Evolutionary conservation across 768 basidiomycete genomes (phyloP).

Genomic region (Serendipita sp.): DNA sequence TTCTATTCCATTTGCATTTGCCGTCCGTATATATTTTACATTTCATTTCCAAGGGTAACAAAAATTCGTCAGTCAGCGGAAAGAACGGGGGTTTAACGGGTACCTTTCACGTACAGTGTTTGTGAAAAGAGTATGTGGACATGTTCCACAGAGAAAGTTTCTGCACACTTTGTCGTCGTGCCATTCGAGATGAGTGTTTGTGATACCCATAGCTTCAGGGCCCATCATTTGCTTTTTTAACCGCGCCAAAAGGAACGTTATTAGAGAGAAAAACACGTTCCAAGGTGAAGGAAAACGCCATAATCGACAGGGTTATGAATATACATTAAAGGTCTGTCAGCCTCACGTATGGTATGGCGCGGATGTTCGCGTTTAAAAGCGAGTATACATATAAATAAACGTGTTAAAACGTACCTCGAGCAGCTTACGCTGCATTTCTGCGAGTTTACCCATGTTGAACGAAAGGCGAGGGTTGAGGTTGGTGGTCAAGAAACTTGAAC

Average conservation of each 20-base stretch:
- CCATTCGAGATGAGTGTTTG: conserved; percentile 83
- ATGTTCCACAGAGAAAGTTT: conserved; percentile 97
- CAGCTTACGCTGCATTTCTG: conserved; percentile 97
- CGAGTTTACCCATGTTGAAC: conserved; percentile 68
- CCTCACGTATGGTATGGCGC: neutral
- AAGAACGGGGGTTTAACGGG: neutral
- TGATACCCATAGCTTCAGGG: conserved; percentile 97
- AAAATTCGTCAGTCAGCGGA: neutral
- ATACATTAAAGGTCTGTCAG: neutral
- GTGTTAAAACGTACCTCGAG: conserved; percentile 25
- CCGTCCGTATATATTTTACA: neutral
- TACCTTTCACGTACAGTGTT: conserved; percentile 58
- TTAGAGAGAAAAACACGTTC: conserved; percentile 6
- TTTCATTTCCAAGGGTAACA: neutral
- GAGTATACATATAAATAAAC: neutral
- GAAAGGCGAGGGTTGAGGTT: neutral
- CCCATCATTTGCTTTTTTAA: conserved; percentile 93
- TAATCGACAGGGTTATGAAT: conserved; percentile 16
- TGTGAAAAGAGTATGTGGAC: conserved; percentile 92
- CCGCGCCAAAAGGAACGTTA: neutral
- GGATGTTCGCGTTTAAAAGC: neutral
- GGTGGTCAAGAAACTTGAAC: neutral
- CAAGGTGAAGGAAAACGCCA: conserved; percentile 6
- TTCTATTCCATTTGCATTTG: conserved; percentile 35
- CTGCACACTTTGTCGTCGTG: conserved; percentile 95